Evolutionary conservation across 139 green algal genomes (phyloP), one percentile per base, ranked within the genome.

Genomic region (Micractinium sp.): DNA sequence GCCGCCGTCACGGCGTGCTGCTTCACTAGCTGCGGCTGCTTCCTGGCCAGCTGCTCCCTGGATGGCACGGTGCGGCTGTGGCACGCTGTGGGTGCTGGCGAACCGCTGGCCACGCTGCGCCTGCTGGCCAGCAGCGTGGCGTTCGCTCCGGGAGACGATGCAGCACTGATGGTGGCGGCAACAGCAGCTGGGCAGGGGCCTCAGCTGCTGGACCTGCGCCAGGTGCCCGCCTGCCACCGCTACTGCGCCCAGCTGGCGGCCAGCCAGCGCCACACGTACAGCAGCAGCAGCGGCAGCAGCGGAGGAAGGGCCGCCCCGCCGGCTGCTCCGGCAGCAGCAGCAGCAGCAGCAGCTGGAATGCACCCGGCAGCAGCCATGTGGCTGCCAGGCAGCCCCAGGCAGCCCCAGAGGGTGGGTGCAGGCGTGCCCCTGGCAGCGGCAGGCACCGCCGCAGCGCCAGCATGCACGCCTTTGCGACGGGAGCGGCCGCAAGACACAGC

Each of bases 1-100:
- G 15, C 33, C 71, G 36, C 35, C 67, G 15, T 87, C 66, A 47
- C 36, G 13, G 14, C 63, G 23, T 27, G 13, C 67, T 39, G 25
- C 27, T 80, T 87, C 38, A 47, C 67, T 29, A 31, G 27, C 39
- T 87, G 83, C 83, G 83, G 83, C 67, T 25, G 25, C 83, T 87
- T 87, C 67, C 38, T 87, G 14, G 83, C 67, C 38, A 81, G 83
- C 63, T 66, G 67, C 67, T 22, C n/a, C 31, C 7, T 13, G 5
- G 83, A 87, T 18, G 66, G 38, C 67, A 80, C 38, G 1, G 29
- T 87, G 66, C 36, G 66, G 14, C 83, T 87, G 2, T 87, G 83
- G 83, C 31, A 66, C 25, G 39, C 35, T 20, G 39, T 39, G 31
- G 47, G 47, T 56, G 67, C 13, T 3, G 12, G 31, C 9, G 38